These are phyloP conservation scores for Suhomyces prunicola DNA, from an alignment of 805 yeast genomes.

Conservation along the genomic window DNA sequence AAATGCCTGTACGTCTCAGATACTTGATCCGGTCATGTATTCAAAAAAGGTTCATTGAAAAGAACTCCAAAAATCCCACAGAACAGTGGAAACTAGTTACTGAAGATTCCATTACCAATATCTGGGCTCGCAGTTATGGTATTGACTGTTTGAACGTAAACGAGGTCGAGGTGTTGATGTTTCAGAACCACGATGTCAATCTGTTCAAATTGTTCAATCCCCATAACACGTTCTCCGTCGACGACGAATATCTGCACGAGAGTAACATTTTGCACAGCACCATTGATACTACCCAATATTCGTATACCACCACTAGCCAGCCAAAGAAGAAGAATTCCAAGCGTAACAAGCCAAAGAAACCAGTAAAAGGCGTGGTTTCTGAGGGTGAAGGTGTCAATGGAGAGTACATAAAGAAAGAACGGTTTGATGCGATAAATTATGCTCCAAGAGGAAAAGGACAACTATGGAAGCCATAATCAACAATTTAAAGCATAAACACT, in stretches of 20 bases:
- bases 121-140: slow-evolving; percentile 56
- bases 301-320: slow-evolving; percentile 10
- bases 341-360: slow-evolving; percentile 2
- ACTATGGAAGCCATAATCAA: slow-evolving; percentile 51
- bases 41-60: slow-evolving; percentile 47
- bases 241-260: slow-evolving; percentile 19
- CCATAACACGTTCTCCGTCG: slow-evolving; percentile 22
- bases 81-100: slow-evolving; percentile 57
- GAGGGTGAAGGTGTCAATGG: slow-evolving; percentile 18
- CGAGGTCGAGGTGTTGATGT: slow-evolving; percentile 46
- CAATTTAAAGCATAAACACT: background rate
- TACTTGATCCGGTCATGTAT: slow-evolving; percentile 57
- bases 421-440: slow-evolving; percentile 46
- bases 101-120: slow-evolving; percentile 53
- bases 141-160: slow-evolving; percentile 50
- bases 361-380: slow-evolving; percentile 11
- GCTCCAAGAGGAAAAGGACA: slow-evolving; percentile 63
- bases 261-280: slow-evolving; percentile 28
- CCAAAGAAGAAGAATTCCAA: slow-evolving; percentile 4
- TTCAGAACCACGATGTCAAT: slow-evolving; percentile 35
- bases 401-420: slow-evolving; percentile 37
- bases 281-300: slow-evolving; percentile 32
- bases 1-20: slow-evolving; percentile 52
- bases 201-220: slow-evolving; percentile 23
- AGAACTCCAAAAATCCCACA: slow-evolving; percentile 19